Evolutionary conservation across 1,284 basidiomycete species (phyloP).

Genomic region (Irpex sp.): DNA sequence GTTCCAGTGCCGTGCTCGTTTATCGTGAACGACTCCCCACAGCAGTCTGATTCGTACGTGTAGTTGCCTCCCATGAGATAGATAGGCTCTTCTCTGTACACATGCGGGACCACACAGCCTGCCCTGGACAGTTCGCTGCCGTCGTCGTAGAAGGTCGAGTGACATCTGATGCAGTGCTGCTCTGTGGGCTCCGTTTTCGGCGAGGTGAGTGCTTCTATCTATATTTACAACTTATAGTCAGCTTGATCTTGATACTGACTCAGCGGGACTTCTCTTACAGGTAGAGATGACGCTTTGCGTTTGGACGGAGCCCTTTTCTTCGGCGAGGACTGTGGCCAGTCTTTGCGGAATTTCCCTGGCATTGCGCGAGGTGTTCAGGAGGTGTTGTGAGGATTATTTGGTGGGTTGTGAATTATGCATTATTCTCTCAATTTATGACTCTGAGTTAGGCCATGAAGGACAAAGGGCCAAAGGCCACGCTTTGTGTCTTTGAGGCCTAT

Average conservation of each 20-base stretch:
- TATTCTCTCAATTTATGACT: background rate
- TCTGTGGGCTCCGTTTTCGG: background rate
- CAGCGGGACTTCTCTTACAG: background rate
- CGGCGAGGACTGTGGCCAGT: background rate
- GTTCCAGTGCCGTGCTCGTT: background rate
- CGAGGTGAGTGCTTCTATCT: background rate
- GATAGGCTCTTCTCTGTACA: background rate
- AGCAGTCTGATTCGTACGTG: background rate
- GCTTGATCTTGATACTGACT: background rate
- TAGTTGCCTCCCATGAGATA: conserved; percentile 2
- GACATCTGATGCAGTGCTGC: background rate
- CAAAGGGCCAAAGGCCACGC: background rate
- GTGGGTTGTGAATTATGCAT: background rate
- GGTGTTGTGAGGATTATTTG: background rate
- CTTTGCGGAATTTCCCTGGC: background rate
- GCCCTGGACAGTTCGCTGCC: background rate
- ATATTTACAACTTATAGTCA: background rate
- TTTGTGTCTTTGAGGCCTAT: background rate
- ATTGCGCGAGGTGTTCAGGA: background rate
- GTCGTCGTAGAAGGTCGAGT: background rate
- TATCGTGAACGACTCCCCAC: background rate
- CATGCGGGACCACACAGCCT: background rate
- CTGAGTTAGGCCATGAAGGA: background rate
- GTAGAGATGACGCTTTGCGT: background rate
- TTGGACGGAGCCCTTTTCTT: background rate